Evolutionary conservation across 805 yeast genomes (phyloP).

Genomic region (Yarrowia yakushimensis): DNA sequence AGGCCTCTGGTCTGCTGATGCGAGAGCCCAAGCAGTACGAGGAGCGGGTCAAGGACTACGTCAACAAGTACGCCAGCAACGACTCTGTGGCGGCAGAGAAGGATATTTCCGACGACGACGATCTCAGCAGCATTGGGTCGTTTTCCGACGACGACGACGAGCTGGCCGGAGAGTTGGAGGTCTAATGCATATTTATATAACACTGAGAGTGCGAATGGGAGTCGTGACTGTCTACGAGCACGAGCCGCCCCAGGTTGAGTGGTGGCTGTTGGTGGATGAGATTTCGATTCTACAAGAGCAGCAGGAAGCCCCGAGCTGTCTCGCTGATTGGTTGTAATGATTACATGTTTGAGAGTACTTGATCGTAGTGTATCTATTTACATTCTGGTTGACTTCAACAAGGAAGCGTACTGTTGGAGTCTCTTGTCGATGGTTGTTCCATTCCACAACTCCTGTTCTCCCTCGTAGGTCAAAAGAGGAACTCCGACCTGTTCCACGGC

Average conservation of each 20-base stretch:
- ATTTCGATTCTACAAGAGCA: not conserved
- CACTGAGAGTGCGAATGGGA: not conserved
- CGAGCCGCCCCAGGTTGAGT: not conserved
- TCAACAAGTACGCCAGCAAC: conserved; percentile 60
- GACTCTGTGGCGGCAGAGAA: conserved; percentile 50
- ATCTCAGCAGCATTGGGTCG: conserved; percentile 44
- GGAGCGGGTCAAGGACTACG: conserved; percentile 64
- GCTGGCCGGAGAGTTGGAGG: conserved; percentile 42
- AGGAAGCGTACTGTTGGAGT: conserved; percentile 40
- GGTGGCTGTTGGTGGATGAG: not conserved
- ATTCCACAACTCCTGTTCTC: conserved; percentile 54
- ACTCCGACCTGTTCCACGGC: conserved; percentile 79
- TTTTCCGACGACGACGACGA: conserved; percentile 41
- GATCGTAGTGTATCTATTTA: too few species aligned
- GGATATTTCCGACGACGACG: conserved; percentile 40
- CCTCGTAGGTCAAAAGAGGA: conserved; percentile 44
- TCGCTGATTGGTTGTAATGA: not conserved
- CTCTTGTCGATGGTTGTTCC: conserved; percentile 48
- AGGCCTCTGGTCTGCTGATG: conserved; percentile 76
- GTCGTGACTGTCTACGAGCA: not conserved
- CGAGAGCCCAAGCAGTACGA: conserved; percentile 65
- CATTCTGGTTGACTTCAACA: not conserved
- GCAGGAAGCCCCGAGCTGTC: not conserved
- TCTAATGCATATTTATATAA: conserved; percentile 29
- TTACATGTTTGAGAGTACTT: too few species aligned